These are phyloP conservation scores for Rhodomyrtus tomentosa DNA, from an alignment of 345 rosid genomes.

Conservation along the genomic window DNA sequence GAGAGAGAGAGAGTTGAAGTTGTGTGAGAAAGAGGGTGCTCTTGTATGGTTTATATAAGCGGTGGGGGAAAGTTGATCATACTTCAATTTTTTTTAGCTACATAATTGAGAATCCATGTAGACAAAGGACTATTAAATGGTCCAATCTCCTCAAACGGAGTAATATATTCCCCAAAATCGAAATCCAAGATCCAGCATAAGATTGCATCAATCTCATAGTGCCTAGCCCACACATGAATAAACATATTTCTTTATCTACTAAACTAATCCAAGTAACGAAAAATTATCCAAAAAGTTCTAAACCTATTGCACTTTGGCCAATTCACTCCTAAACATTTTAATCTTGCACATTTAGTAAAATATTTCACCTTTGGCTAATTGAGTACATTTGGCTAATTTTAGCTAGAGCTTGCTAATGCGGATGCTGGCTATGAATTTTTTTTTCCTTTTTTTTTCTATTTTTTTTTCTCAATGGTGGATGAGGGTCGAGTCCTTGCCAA, in stretches of 20 bases:
- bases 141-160: not conserved
- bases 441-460: too few relatives aligned
- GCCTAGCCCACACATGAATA: not conserved
- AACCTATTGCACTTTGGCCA: too few relatives aligned
- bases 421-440: too few relatives aligned
- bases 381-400: too few relatives aligned
- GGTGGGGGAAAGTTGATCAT: not conserved
- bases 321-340: too few relatives aligned
- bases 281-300: too few relatives aligned
- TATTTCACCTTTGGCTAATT: too few relatives aligned
- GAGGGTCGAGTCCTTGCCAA: too few relatives aligned
- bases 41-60: not conserved
- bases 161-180: not conserved
- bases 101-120: not conserved
- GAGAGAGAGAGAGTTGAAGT: not conserved
- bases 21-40: not conserved
- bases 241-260: not conserved
- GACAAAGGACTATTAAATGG: not conserved
- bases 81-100: not conserved
- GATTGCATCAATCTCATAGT: not conserved
- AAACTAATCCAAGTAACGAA: not conserved
- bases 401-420: rapidly evolving
- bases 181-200: not conserved
- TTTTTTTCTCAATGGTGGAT: too few relatives aligned
- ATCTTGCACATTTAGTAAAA: too few relatives aligned